Conservation (phyloP, 208 protist genomes). For the Trypanosoma caninum region DNA sequence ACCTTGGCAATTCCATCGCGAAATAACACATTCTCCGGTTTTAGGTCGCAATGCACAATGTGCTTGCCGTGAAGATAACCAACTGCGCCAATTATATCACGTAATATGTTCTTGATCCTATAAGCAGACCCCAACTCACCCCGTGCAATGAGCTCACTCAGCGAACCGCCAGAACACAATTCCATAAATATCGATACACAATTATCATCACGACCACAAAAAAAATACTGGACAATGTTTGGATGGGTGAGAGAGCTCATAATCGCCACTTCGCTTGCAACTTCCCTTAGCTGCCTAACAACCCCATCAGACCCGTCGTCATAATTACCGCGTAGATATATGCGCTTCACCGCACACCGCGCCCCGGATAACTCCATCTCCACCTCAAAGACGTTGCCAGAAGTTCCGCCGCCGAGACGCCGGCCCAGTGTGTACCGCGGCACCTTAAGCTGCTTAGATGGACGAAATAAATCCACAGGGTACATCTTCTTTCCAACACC, state of each 20-base stretch:
- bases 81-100: slow-evolving; percentile 66
- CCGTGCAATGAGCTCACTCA: slow-evolving; percentile 55
- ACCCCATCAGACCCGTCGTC: slow-evolving; percentile 8
- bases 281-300: slow-evolving; percentile 59
- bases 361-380: slow-evolving; percentile 58
- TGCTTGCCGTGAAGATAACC: slow-evolving; percentile 71
- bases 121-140: slow-evolving; percentile 34
- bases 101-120: slow-evolving; percentile 51
- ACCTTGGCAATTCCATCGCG: slow-evolving; percentile 61
- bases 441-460: slow-evolving; percentile 29
- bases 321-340: slow-evolving; percentile 57
- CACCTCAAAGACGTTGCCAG: slow-evolving; percentile 84
- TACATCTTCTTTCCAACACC: slow-evolving; percentile 44
- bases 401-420: slow-evolving; percentile 71
- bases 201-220: slow-evolving; percentile 71
- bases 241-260: slow-evolving; percentile 78
- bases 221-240: slow-evolving; percentile 84
- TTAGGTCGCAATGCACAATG: slow-evolving; percentile 84
- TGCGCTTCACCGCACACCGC: slow-evolving; percentile 81
- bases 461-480: slow-evolving; percentile 17
- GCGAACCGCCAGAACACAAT: slow-evolving; percentile 73
- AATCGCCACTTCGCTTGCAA: slow-evolving; percentile 80
- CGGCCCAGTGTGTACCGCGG: slow-evolving; percentile 72
- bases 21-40: slow-evolving; percentile 85
- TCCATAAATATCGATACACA: slow-evolving; percentile 91